A percentile compares a stretch with the other conserved stretches of the same genome.
phyloP scores from a whole-genome alignment of 768 basidiomycete genomes.

The Boletus insuetus region DNA sequence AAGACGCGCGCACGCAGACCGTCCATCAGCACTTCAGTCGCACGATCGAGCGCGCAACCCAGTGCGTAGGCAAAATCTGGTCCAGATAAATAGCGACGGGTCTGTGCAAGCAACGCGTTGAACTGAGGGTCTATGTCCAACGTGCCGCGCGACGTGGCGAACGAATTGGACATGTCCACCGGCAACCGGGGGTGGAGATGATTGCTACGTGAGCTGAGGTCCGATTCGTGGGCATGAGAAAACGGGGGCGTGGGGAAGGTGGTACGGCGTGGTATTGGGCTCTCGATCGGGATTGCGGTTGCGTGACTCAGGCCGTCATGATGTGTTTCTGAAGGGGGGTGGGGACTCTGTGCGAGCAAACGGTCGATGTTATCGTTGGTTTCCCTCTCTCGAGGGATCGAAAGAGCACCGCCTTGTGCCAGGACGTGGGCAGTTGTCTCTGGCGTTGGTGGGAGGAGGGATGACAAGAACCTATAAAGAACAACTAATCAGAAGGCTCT shows the following conservation, averaged over 20 bases:
- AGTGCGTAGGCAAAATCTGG: slow-evolving; percentile 71
- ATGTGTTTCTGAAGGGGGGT: background rate
- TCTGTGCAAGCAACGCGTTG: slow-evolving; percentile 63
- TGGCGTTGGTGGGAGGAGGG: slow-evolving; percentile 72
- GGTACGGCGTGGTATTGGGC: slow-evolving; percentile 5
- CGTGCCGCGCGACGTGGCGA: slow-evolving; percentile 4
- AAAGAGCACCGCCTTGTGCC: slow-evolving; percentile 53
- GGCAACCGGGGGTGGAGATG: slow-evolving; percentile 9
- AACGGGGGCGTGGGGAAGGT: slow-evolving; percentile 25
- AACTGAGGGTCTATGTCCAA: slow-evolving; percentile 41
- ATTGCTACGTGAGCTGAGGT: slow-evolving; percentile 26
- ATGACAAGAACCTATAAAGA: slow-evolving; percentile 54
- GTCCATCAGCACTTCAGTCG: slow-evolving; percentile 60
- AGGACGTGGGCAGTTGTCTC: slow-evolving; percentile 69
- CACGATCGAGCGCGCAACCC: slow-evolving; percentile 68
- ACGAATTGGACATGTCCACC: background rate
- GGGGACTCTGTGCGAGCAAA: background rate
- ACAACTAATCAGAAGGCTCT: background rate
- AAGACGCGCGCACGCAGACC: slow-evolving; percentile 69
- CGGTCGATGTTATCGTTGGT: background rate
- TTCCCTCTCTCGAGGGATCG: slow-evolving; percentile 4
- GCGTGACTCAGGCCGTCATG: slow-evolving; percentile 7
- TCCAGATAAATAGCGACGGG: slow-evolving; percentile 57
- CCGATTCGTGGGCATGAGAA: slow-evolving; percentile 15
- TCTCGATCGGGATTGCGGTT: slow-evolving; percentile 18